These are phyloP conservation scores for Rhodotorula glutinis DNA, from an alignment of 1,284 basidiomycete genomes.

Conservation along the genomic window DNA sequence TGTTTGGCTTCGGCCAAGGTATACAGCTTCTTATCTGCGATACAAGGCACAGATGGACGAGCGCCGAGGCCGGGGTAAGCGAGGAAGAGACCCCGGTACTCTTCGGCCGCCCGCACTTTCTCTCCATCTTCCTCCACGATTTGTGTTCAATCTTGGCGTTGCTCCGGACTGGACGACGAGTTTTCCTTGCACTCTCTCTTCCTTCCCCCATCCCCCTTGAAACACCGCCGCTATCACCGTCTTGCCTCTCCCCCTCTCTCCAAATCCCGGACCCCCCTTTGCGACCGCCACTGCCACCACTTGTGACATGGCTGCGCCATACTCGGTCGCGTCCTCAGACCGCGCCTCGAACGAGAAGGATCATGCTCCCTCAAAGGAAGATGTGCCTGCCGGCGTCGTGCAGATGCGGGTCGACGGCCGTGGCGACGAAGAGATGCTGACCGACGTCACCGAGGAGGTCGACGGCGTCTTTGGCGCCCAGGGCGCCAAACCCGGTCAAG, in stretches of 20 bases:
- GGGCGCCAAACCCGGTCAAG: conserved; percentile 7
- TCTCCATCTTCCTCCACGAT: not conserved
- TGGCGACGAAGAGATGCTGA: conserved; percentile 8
- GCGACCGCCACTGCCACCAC: not conserved
- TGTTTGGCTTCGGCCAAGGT: no score
- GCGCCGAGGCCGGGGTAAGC: no score
- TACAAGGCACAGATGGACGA: no score
- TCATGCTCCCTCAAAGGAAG: conserved; percentile 4
- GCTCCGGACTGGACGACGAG: not conserved
- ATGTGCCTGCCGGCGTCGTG: conserved; percentile 9
- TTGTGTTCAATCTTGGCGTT: not conserved
- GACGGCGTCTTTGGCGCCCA: conserved; percentile 28
- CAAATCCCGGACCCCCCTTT: not conserved
- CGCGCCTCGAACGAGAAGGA: conserved; percentile 3
- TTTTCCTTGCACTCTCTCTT: not conserved
- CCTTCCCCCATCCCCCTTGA: not conserved
- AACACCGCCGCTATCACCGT: not conserved
- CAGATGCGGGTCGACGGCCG: conserved; percentile 9
- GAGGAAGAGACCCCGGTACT: not conserved
- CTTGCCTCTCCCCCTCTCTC: not conserved
- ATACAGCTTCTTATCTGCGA: no score
- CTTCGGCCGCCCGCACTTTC: not conserved
- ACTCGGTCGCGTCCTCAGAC: not conserved
- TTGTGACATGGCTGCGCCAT: conserved; percentile 1
- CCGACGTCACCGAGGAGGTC: not conserved